These are phyloP conservation scores for Ascochyta viciae-villosae DNA, from an alignment of 2,329 filamentous ascomycete genomes.

Conservation along the genomic window DNA sequence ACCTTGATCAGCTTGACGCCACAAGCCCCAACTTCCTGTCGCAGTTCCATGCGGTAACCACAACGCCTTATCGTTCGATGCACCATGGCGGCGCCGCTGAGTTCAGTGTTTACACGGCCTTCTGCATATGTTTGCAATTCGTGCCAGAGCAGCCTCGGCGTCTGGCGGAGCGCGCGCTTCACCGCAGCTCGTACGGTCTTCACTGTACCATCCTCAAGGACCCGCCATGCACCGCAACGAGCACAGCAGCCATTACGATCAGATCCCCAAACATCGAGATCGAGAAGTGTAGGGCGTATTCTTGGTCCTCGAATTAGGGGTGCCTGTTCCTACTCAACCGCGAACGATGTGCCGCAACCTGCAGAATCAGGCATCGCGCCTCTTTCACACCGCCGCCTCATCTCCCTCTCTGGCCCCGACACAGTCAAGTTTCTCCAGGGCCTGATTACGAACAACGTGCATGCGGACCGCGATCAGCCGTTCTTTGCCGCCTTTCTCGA, in stretches of 20 bases:
- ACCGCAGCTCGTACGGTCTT: constrained; percentile 12
- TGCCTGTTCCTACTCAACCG: constrained; percentile 12
- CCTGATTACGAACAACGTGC: constrained; percentile 77
- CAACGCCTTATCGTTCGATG: neutral
- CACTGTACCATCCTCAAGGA: constrained; percentile 17
- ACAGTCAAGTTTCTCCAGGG: constrained; percentile 87
- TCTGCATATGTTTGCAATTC: constrained; percentile 29
- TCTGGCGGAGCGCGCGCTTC: constrained; percentile 7
- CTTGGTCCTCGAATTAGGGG: neutral
- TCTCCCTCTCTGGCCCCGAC: constrained; percentile 80
- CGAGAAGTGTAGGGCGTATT: neutral
- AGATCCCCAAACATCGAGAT: neutral
- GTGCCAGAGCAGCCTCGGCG: constrained; percentile 21
- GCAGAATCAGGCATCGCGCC: constrained; percentile 57
- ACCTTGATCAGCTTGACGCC: constrained; percentile 23
- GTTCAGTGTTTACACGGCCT: constrained; percentile 4
- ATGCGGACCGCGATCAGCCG: constrained; percentile 51
- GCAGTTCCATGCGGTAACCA: constrained; percentile 8
- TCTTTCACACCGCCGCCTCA: constrained; percentile 77
- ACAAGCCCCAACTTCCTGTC: constrained; percentile 20
- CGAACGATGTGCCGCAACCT: constrained; percentile 26
- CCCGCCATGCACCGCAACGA: neutral
- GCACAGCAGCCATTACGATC: neutral
- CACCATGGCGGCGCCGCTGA: neutral
- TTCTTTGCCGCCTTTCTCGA: constrained; percentile 84